A percentile compares a stretch with the other conserved stretches of the same genome.
These are phyloP conservation scores for Canariomyces notabilis DNA, from an alignment of 2,329 filamentous ascomycete genomes.

Conservation along the genomic window DNA sequence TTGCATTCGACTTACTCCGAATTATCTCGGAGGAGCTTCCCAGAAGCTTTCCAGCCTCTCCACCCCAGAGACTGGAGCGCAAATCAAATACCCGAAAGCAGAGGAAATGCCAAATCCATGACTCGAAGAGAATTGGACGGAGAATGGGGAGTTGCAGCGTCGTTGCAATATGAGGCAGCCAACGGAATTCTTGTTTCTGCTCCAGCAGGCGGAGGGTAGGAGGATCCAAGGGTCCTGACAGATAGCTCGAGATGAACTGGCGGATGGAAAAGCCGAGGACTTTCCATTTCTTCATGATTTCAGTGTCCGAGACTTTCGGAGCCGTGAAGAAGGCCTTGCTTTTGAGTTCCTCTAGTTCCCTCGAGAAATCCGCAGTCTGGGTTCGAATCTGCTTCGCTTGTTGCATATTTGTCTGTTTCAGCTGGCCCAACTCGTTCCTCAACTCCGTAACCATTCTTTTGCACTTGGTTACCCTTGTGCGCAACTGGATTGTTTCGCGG, in stretches of 20 bases:
- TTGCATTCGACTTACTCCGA: constrained; percentile 1
- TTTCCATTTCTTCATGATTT: constrained; percentile 9
- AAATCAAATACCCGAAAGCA: constrained; percentile 9
- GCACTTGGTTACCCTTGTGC: too few relatives aligned
- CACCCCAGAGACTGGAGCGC: neutral
- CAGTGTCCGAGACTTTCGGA: constrained; percentile 13
- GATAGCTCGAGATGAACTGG: constrained; percentile 13
- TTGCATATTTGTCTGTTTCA: too few relatives aligned
- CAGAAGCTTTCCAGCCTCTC: neutral
- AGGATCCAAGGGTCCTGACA: neutral
- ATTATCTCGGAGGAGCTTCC: neutral
- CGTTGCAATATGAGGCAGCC: constrained; percentile 1
- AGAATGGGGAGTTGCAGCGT: constrained; percentile 1
- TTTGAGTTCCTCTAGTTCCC: neutral
- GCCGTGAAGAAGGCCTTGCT: neutral
- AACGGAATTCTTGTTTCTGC: neutral
- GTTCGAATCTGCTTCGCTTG: neutral
- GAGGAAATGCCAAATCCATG: constrained; percentile 13
- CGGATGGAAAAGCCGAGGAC: constrained; percentile 9
- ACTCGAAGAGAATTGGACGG: constrained; percentile 1
- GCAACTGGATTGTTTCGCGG: too few relatives aligned
- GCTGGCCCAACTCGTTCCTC: too few relatives aligned
- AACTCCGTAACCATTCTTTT: too few relatives aligned
- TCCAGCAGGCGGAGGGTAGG: neutral
- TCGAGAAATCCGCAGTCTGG: neutral